phyloP scores from a whole-genome alignment of 352 stramenopile genomes.

The Pythium oligandrum region DNA sequence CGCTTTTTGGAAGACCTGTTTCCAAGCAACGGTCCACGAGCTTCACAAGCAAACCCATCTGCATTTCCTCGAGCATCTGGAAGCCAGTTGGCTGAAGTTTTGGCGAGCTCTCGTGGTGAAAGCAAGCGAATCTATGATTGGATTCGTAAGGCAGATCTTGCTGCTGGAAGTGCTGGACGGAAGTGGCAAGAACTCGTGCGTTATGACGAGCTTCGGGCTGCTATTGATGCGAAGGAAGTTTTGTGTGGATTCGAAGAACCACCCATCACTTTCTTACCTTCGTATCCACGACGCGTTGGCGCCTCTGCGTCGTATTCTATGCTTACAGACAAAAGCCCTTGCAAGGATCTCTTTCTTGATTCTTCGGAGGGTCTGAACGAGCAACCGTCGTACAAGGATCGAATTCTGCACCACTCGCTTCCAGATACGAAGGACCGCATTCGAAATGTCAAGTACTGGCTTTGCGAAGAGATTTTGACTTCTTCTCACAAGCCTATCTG shows the following conservation, averaged over 20 bases:
- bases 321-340: slow-evolving; percentile 46
- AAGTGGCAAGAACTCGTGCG: slow-evolving; percentile 77
- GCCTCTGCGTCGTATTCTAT: slow-evolving; percentile 58
- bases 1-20: slow-evolving; percentile 58
- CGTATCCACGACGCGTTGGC: slow-evolving; percentile 62
- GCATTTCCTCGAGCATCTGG: too few species aligned
- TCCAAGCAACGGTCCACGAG: not conserved
- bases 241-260: slow-evolving; percentile 86
- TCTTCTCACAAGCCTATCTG: slow-evolving; percentile 76
- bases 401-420: slow-evolving; percentile 65
- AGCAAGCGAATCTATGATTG: slow-evolving; percentile 65
- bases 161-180: slow-evolving; percentile 41
- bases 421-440: slow-evolving; percentile 55
- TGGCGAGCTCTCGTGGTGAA: slow-evolving; percentile 16
- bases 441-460: slow-evolving; percentile 53
- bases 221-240: slow-evolving; percentile 77
- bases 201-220: slow-evolving; percentile 62
- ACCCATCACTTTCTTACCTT: slow-evolving; percentile 66
- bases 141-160: slow-evolving; percentile 54
- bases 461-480: slow-evolving; percentile 57
- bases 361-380: not conserved
- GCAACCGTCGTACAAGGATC: slow-evolving; percentile 64
- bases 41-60: too few species aligned
- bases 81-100: too few species aligned
- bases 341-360: slow-evolving; percentile 47